These are phyloP conservation scores for Alloascoidea africana DNA, from an alignment of 805 yeast genomes.

Conservation along the genomic window DNA sequence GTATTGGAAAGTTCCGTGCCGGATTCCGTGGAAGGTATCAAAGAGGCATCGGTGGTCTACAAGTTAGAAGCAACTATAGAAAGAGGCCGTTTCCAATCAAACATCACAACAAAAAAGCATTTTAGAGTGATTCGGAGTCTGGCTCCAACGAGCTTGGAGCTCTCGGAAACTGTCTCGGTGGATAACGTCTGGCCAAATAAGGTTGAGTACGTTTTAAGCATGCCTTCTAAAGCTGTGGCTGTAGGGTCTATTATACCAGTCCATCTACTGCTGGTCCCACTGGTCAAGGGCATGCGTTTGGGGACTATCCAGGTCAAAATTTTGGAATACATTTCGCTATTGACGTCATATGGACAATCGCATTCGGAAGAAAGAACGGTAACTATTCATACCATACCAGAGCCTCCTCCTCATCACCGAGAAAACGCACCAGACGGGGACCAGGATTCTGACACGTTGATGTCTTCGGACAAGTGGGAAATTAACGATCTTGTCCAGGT, in stretches of 20 bases:
- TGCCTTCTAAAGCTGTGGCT: constrained; percentile 81
- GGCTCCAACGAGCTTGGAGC: constrained; percentile 74
- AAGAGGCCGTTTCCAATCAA: constrained; percentile 60
- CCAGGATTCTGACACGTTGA: constrained; percentile 23
- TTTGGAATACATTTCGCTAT: constrained; percentile 48
- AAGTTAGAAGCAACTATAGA: constrained; percentile 69
- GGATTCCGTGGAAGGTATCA: constrained; percentile 84
- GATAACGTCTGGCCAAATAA: constrained; percentile 94
- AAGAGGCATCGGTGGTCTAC: constrained; percentile 62
- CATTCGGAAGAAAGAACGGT: constrained; percentile 51
- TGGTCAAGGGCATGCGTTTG: constrained; percentile 62
- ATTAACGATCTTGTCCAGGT: constrained; percentile 40
- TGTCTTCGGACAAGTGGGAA: constrained; percentile 57
- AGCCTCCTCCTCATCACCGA: no score
- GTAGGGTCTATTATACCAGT: constrained; percentile 71
- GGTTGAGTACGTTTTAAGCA: constrained; percentile 76
- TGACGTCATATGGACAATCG: constrained; percentile 41
- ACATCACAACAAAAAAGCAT: constrained; percentile 51
- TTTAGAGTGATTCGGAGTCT: constrained; percentile 75
- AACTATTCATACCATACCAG: constrained; percentile 29
- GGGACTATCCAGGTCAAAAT: constrained; percentile 61
- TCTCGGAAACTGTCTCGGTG: constrained; percentile 83
- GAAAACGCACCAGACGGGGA: constrained; percentile 28
- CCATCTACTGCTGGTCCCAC: constrained; percentile 58
- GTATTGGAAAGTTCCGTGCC: constrained; percentile 72